These are phyloP conservation scores for Buxus sempervirens DNA, from an alignment of 164 flowering plant genomes.

Conservation along the genomic window DNA sequence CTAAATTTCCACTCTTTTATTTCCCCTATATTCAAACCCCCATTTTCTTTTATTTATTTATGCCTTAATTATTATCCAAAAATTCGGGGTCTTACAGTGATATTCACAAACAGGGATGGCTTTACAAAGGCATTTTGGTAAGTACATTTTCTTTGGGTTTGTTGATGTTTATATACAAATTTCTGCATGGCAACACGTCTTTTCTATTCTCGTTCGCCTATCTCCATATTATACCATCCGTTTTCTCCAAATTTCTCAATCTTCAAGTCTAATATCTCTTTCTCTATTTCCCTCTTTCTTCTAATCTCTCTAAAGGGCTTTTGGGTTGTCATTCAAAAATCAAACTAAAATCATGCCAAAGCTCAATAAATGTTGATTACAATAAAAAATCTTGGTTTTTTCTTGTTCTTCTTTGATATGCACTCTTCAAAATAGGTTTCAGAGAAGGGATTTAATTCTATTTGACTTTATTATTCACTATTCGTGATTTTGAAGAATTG, in stretches of 20 bases:
- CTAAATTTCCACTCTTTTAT: no score
- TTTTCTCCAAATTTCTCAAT: constrained; percentile 8
- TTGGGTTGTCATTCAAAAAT: constrained; percentile 18
- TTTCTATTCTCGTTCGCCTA: constrained; percentile 32
- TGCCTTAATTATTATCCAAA: no score
- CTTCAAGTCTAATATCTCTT: constrained; percentile 31
- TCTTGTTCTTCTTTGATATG: constrained; percentile 25
- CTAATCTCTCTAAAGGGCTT: neutral
- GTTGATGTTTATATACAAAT: no score
- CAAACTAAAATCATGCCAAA: constrained; percentile 9
- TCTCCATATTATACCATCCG: constrained; percentile 6
- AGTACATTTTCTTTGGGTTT: no score
- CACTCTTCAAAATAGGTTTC: constrained; percentile 23
- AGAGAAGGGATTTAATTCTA: constrained; percentile 54
- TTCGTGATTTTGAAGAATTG: no score
- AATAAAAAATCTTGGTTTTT: constrained; percentile 7
- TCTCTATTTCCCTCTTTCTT: constrained; percentile 1
- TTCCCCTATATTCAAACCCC: no score
- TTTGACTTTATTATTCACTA: constrained; percentile 52
- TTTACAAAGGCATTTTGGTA: no score
- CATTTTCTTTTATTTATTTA: no score
- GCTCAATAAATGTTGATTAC: constrained; percentile 18
- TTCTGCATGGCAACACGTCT: constrained; percentile 28
- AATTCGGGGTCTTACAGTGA: no score
- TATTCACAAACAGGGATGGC: no score